Percentiles rank a stretch among this genome's conserved stretches.
Conservation (phyloP, 192 early-diverging fungal species). For the Diversispora epigaea region DNA sequence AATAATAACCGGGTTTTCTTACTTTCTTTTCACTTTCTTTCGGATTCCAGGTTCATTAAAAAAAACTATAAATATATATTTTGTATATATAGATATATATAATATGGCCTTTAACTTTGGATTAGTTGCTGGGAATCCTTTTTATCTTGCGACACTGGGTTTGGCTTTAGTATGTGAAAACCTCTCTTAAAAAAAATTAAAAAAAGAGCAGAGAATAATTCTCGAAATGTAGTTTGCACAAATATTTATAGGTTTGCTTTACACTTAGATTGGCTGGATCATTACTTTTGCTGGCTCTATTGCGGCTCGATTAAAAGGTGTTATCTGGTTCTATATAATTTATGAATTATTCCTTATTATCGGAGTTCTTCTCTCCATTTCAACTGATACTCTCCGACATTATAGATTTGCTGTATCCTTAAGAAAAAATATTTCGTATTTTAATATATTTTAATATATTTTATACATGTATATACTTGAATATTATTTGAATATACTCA, state of each 20-base stretch:
- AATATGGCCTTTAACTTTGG: constrained; percentile 12
- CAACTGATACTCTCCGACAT: constrained; percentile 34
- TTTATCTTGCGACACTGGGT: constrained; percentile 16
- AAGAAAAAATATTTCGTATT: neutral
- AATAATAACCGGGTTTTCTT: no score
- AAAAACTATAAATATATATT: no score
- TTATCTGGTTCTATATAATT: constrained; percentile 46
- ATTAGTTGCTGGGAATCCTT: constrained; percentile 7
- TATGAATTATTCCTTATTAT: constrained; percentile 45
- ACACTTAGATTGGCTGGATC: constrained; percentile 48
- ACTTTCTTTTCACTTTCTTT: no score
- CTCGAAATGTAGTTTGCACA: neutral
- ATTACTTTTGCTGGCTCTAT: constrained; percentile 44
- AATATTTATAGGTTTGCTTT: neutral
- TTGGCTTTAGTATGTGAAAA: constrained; percentile 5
- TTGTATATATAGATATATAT: neutral
- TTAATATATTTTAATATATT: neutral
- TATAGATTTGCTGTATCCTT: constrained; percentile 41
- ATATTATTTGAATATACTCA: neutral
- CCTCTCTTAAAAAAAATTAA: neutral
- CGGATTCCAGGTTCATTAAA: no score
- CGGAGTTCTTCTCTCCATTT: constrained; percentile 36
- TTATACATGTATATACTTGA: neutral
- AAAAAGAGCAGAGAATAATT: neutral
- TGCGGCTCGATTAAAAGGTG: constrained; percentile 4